Conservation (phyloP, 1,139 yeast species). For the Saccharomyces hybrid region DNA sequence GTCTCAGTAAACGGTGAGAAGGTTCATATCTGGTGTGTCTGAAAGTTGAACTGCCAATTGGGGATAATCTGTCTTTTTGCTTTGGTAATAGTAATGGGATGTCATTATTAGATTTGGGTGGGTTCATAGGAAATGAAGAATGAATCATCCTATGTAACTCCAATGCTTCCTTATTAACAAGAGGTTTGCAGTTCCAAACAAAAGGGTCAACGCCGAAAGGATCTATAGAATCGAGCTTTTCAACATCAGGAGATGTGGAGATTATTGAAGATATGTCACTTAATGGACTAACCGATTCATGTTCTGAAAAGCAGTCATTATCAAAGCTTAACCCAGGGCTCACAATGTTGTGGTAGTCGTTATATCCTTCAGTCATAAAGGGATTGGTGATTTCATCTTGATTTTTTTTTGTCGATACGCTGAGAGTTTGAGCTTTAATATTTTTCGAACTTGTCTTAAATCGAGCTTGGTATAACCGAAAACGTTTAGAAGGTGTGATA, state of each 20-base stretch:
- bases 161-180: constrained; percentile 11
- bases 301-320: background rate
- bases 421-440: constrained; percentile 4
- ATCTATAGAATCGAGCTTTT: constrained; percentile 9
- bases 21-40: constrained; percentile 8
- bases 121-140: constrained; percentile 28
- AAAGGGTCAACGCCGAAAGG: constrained; percentile 6
- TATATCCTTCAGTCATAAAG: background rate
- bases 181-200: constrained; percentile 9
- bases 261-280: constrained; percentile 13
- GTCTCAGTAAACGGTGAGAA: constrained; percentile 30
- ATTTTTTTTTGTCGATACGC: background rate
- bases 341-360: constrained; percentile 1
- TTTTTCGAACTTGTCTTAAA: constrained; percentile 2
- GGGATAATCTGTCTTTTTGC: constrained; percentile 6
- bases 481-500: constrained; percentile 10
- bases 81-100: constrained; percentile 34
- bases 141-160: constrained; percentile 15
- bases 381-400: constrained; percentile 3
- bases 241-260: constrained; percentile 14
- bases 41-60: background rate
- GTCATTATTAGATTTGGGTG: background rate
- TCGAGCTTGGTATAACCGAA: constrained; percentile 3
- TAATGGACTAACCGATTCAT: background rate
- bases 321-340: constrained; percentile 10